phyloP scores from a whole-genome alignment of 345 rosid species.

The Gossypium mustelinum region DNA sequence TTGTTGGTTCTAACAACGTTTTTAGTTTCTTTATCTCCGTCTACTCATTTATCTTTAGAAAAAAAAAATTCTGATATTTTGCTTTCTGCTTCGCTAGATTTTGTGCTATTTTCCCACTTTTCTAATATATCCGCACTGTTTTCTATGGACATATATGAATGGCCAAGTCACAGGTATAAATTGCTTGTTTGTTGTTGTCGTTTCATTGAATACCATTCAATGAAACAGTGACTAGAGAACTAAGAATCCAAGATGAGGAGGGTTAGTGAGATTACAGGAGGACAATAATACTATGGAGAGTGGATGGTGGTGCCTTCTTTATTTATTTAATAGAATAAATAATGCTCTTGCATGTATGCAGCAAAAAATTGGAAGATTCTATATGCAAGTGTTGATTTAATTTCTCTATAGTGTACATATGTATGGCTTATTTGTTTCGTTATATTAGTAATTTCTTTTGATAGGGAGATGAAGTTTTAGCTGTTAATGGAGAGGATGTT shows the following conservation, averaged over 20 bases:
- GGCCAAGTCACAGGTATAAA: neutral
- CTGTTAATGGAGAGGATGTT: conserved; percentile 77
- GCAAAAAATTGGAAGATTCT: neutral
- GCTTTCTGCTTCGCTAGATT: neutral
- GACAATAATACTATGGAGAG: neutral
- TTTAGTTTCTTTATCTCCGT: neutral
- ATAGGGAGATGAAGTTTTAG: conserved; percentile 80
- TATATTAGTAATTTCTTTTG: conserved; percentile 16
- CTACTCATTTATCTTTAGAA: neutral
- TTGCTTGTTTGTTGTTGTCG: no score
- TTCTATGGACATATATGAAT: neutral
- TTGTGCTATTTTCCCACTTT: neutral
- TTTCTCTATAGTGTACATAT: neutral
- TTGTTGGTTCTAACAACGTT: neutral
- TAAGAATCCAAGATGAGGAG: neutral
- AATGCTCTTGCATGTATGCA: neutral
- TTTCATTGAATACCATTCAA: neutral
- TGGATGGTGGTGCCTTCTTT: neutral
- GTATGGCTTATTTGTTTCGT: neutral
- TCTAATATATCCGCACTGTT: neutral
- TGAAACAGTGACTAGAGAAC: neutral
- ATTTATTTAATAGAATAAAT: neutral
- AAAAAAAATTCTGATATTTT: neutral
- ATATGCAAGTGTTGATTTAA: neutral
- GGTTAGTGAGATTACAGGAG: neutral